phyloP scores from a whole-genome alignment of 768 basidiomycete species.

The Pisolithus tinctorius region DNA sequence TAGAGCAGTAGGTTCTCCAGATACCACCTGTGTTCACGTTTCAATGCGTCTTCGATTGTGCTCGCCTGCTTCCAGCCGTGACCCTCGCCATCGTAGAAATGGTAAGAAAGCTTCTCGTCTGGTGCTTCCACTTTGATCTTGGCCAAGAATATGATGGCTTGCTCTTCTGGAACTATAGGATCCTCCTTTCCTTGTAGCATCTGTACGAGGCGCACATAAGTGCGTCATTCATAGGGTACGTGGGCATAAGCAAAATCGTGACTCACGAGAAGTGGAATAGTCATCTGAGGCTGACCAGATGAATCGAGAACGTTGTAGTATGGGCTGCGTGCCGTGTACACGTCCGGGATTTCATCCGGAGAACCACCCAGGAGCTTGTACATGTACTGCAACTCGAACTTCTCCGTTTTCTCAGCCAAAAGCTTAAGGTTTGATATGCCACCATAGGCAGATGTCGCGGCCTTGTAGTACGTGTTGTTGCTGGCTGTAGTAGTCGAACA shows the following conservation, averaged over 20 bases:
- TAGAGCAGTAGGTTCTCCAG: constrained; percentile 7
- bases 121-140: not conserved
- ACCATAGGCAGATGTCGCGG: constrained; percentile 36
- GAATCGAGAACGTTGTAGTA: constrained; percentile 42
- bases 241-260: no score
- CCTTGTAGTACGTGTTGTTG: constrained; percentile 51
- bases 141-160: constrained; percentile 34
- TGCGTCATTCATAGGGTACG: no score
- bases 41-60: constrained; percentile 25
- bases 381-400: no score
- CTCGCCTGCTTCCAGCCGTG: constrained; percentile 28
- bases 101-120: constrained; percentile 16
- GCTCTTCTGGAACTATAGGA: constrained; percentile 56
- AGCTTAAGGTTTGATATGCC: no score
- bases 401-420: no score
- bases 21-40: constrained; percentile 30
- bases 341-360: constrained; percentile 35
- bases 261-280: constrained; percentile 27
- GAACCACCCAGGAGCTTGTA: no score
- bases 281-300: constrained; percentile 33
- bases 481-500: constrained; percentile 37
- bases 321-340: constrained; percentile 54
- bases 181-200: constrained; percentile 61
- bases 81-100: constrained; percentile 36
- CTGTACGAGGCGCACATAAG: constrained; percentile 24